Evolutionary conservation across 2,329 filamentous ascomycete species (phyloP).

Genomic region (Zymoseptoria ardabiliae): DNA sequence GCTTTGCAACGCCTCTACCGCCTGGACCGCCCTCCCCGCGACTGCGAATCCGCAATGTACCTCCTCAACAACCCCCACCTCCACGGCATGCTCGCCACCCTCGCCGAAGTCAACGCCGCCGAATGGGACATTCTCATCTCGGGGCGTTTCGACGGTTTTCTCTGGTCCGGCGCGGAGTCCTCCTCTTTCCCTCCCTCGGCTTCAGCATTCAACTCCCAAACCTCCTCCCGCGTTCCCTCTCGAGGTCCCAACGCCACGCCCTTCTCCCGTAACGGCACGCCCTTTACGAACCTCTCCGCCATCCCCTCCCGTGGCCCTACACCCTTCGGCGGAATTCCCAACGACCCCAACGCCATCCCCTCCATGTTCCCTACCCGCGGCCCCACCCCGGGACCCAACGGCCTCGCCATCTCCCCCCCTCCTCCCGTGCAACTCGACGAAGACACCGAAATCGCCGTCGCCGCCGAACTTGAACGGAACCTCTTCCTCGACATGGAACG

Average conservation of each 20-base stretch:
- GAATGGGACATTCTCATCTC: conserved; percentile 96
- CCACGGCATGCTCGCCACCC: conserved; percentile 78
- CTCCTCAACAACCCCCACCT: conserved; percentile 74
- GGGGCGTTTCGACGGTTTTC: conserved; percentile 88
- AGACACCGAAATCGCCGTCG: conserved; percentile 81
- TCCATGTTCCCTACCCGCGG: conserved; percentile 28
- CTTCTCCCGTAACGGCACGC: conserved; percentile 41
- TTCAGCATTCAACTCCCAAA: conserved; percentile 22
- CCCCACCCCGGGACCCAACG: conserved; percentile 25
- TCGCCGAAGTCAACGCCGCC: conserved; percentile 79
- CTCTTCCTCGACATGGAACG: conserved; percentile 93
- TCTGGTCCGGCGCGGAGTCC: conserved; percentile 80
- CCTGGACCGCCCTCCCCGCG: conserved; percentile 63
- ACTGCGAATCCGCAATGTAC: conserved; percentile 79
- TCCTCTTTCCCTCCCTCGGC: conserved; percentile 34
- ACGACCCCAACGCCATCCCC: conserved; percentile 21
- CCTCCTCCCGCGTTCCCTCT: conserved; percentile 27
- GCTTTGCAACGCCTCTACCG: conserved; percentile 83
- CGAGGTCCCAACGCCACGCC: conserved; percentile 39
- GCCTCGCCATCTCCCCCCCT: conserved; percentile 31
- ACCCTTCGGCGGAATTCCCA: conserved; percentile 31
- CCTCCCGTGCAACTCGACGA: conserved; percentile 81
- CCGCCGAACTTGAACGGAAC: conserved; percentile 86
- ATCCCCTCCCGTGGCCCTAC: conserved; percentile 43
- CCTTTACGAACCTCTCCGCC: conserved; percentile 53